Base-by-base conservation (phyloP, 176 grass and related monocot species). In the bread wheat (Triticum aestivum) region DNA sequence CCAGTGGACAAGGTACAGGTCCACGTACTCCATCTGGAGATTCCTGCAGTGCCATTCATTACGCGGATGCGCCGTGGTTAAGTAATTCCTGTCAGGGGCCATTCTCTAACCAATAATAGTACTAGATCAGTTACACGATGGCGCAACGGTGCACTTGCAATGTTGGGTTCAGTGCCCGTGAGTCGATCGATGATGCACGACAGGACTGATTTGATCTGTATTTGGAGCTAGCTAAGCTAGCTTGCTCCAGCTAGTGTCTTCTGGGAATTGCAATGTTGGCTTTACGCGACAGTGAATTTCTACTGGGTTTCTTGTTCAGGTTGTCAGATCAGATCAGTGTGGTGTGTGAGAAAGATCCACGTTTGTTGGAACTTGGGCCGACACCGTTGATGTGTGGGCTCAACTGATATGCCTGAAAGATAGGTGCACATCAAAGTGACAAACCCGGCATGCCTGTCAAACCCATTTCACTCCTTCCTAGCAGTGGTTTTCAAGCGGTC, bases 1-100 rank as follows among this genome's bases (percentile, higher is more conserved):
- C 86, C 86, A 90, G 67, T 95, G 93, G 10, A 95, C 29, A 4
- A 95, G 73, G 73, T 90, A 95, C 44, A 92, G 80, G 54, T 95
- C 93, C 49, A 95, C 69, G 38, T 87, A 90, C 33, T 91, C 89
- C 79, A 81, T 81, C 27, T 67, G 17, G 12, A 82, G 64, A 33
- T 69, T 82, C 32, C 79, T 82, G 64, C 11, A 15, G 27, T 14
- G 24, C 29, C 62, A 65, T 65, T 13, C 62, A 65, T 65, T 6
- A 14, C 8, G 18, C 23, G 3, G 6, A 21, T 3, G 5, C 54
- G 5, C 8, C 69, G 38, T 12, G 52, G 56, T 61, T 12, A 27
- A 7, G 51, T 54, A 51, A 18, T 18, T 75, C 11, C 6, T 3
- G 33, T 2, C 51, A 54, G 1, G 6, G 51, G 0, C 24, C 70